These are phyloP conservation scores for Tylopilus felleus DNA, from an alignment of 768 basidiomycete genomes.

Conservation along the genomic window DNA sequence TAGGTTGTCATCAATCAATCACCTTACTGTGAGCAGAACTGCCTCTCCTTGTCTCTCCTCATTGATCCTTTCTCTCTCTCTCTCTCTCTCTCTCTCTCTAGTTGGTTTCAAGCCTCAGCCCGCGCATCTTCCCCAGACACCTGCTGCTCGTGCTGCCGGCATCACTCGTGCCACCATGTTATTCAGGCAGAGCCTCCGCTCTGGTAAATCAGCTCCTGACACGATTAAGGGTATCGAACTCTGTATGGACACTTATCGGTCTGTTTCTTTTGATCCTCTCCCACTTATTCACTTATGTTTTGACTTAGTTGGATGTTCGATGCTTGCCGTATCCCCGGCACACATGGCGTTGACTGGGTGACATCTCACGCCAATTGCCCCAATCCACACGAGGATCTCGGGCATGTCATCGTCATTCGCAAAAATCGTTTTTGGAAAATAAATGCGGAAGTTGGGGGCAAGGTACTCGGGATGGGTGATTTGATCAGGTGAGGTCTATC, in stretches of 20 bases:
- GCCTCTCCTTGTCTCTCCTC: neutral
- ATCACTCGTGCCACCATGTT: conserved; percentile 69
- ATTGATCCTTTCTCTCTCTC: conserved; percentile 7
- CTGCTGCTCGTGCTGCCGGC: conserved; percentile 58
- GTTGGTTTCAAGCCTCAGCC: conserved; percentile 64
- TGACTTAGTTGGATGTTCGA: conserved; percentile 83
- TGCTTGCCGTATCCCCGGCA: conserved; percentile 76
- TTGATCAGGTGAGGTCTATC: conserved; percentile 51
- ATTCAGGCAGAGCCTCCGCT: conserved; percentile 67
- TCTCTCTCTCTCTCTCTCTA: too few species aligned
- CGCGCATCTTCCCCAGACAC: too few species aligned
- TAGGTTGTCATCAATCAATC: conserved; percentile 86
- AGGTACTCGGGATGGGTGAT: conserved; percentile 60
- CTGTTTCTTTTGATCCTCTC: conserved; percentile 7
- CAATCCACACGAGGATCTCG: conserved; percentile 40
- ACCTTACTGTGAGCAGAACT: conserved; percentile 68
- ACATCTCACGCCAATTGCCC: conserved; percentile 57
- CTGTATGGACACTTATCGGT: conserved; percentile 89
- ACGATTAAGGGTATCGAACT: conserved; percentile 62
- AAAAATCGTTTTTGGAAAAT: conserved; percentile 86
- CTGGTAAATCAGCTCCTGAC: conserved; percentile 62
- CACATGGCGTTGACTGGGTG: conserved; percentile 76
- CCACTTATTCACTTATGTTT: neutral
- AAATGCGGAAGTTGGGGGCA: conserved; percentile 51
- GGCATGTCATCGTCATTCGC: conserved; percentile 82